phyloP scores from a whole-genome alignment of 768 basidiomycete species.

The Termitomyces heimii region DNA sequence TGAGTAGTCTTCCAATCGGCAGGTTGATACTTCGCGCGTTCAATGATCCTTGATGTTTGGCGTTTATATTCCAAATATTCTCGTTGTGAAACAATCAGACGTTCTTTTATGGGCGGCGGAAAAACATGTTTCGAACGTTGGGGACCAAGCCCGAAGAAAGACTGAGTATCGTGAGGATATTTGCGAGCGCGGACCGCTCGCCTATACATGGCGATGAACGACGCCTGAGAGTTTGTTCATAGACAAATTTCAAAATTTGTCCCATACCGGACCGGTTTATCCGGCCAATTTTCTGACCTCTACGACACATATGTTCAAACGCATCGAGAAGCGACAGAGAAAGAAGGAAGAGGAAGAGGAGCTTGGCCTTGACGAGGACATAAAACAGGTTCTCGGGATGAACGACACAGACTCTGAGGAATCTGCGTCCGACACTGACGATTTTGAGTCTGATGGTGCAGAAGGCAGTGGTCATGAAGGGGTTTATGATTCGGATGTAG shows the following conservation, averaged over 20 bases:
- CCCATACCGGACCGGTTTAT: constrained; percentile 13
- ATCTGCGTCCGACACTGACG: constrained; percentile 48
- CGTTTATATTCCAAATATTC: constrained; percentile 10
- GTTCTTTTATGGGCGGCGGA: neutral
- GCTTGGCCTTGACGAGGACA: constrained; percentile 47
- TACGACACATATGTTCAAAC: constrained; percentile 62
- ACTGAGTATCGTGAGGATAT: neutral
- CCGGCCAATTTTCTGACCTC: constrained; percentile 3
- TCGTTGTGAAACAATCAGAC: neutral
- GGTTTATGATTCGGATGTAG: constrained; percentile 13
- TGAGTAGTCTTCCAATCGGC: constrained; percentile 31
- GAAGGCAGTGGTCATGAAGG: constrained; percentile 21
- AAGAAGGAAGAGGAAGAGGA: constrained; percentile 60
- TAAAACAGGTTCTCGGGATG: constrained; percentile 53
- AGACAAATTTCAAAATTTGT: constrained; percentile 3
- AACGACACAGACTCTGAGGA: constrained; percentile 76
- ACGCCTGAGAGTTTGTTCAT: neutral
- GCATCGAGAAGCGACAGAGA: constrained; percentile 60
- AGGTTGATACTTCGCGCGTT: constrained; percentile 22
- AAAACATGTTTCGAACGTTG: neutral
- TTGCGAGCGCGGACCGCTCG: constrained; percentile 3
- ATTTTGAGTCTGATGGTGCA: constrained; percentile 25
- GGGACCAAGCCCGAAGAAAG: neutral
- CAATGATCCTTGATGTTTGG: constrained; percentile 26
- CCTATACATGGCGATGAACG: constrained; percentile 6